phyloP scores from a whole-genome alignment of 1,284 basidiomycete genomes.

The Malassezia cuniculi region DNA sequence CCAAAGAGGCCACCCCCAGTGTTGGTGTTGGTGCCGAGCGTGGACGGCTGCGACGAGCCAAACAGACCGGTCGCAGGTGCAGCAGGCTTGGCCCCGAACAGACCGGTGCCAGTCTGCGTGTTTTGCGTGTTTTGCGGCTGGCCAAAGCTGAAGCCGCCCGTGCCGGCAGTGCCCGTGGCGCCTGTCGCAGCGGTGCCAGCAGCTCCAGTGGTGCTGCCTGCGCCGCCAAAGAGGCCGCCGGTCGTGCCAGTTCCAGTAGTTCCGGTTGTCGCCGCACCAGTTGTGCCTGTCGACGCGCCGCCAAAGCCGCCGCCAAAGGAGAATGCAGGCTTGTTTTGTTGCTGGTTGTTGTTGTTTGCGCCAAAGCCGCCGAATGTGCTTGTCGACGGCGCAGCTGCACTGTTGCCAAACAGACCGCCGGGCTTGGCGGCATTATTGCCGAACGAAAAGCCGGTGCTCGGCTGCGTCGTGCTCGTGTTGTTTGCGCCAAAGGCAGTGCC shows the following conservation, averaged over 20 bases:
- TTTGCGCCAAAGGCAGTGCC: conserved; percentile 21
- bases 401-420: conserved; percentile 51
- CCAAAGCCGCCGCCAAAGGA: conserved; percentile 20
- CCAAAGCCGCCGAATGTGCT: conserved; percentile 30
- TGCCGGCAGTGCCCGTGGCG: conserved; percentile 29
- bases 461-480: conserved; percentile 27
- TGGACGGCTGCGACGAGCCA: conserved; percentile 10
- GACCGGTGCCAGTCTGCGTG: conserved; percentile 18
- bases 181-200: conserved; percentile 23
- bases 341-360: conserved; percentile 10
- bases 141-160: conserved; percentile 22
- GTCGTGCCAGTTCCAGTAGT: conserved; percentile 28
- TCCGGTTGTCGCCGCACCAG: conserved; percentile 18
- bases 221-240: conserved; percentile 51
- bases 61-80: conserved; percentile 45
- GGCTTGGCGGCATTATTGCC: conserved; percentile 15
- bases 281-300: background rate
- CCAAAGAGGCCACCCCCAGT: conserved; percentile 45
- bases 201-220: conserved; percentile 16
- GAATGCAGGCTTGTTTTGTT: conserved; percentile 32
- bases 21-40: conserved; percentile 14
- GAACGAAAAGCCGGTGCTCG: conserved; percentile 15
- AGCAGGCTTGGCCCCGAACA: conserved; percentile 39
- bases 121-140: conserved; percentile 1
- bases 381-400: conserved; percentile 20